phyloP scores from a whole-genome alignment of 2,329 filamentous ascomycete genomes.

The Diaporthe vexans region DNA sequence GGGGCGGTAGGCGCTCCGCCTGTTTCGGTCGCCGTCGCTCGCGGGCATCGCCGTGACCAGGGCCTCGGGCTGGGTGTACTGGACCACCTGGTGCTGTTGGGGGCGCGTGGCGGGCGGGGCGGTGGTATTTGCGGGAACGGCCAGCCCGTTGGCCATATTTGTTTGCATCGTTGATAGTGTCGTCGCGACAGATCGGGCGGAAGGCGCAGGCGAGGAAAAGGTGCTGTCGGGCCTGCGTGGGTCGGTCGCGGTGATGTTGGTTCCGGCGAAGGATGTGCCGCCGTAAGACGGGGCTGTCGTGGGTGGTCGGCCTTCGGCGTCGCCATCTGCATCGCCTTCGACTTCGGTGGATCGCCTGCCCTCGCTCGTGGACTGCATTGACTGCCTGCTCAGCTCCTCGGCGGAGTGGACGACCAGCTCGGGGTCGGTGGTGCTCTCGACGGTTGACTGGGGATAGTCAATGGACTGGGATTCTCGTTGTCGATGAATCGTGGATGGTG shows the following conservation, averaged over 20 bases:
- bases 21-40: slow-evolving; percentile 43
- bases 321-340: slow-evolving; percentile 13
- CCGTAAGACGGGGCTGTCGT: slow-evolving; percentile 82
- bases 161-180: slow-evolving; percentile 91
- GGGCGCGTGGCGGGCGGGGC: slow-evolving; percentile 60
- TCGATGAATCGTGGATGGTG: slow-evolving; percentile 46
- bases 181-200: slow-evolving; percentile 83
- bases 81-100: slow-evolving; percentile 62
- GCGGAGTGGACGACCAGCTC: slow-evolving; percentile 37
- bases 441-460: slow-evolving; percentile 40
- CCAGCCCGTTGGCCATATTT: slow-evolving; percentile 68
- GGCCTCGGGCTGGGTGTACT: slow-evolving; percentile 75
- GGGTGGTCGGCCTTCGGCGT: slow-evolving; percentile 63
- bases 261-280: slow-evolving; percentile 77
- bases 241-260: slow-evolving; percentile 77
- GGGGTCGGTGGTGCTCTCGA: slow-evolving; percentile 38
- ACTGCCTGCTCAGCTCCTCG: slow-evolving; percentile 41
- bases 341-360: slow-evolving; percentile 32
- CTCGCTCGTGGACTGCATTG: slow-evolving; percentile 36
- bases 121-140: slow-evolving; percentile 54
- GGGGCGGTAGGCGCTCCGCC: slow-evolving; percentile 63
- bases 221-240: slow-evolving; percentile 79
- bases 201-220: slow-evolving; percentile 86
- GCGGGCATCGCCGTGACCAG: slow-evolving; percentile 79
- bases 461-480: slow-evolving; percentile 35